Evolutionary conservation across 805 yeast species (phyloP).

Genomic region (Candida orba): DNA sequence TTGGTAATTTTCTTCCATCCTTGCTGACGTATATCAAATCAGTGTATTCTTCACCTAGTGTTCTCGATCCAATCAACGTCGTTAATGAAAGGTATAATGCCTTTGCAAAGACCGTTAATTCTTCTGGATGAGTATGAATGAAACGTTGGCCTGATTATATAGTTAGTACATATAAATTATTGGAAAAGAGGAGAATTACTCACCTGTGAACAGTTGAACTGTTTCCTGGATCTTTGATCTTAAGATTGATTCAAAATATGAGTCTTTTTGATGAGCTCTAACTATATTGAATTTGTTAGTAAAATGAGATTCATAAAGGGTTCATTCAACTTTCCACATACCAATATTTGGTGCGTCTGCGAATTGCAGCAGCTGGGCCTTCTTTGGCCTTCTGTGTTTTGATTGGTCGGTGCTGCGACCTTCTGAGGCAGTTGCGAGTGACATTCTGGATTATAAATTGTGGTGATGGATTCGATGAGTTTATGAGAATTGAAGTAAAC

Average conservation of each 20-base stretch:
- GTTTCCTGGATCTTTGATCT: conserved; percentile 50
- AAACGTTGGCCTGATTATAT: conserved; percentile 41
- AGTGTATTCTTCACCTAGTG: conserved; percentile 92
- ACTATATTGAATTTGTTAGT: conserved; percentile 32
- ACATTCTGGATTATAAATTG: no score
- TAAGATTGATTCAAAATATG: conserved; percentile 54
- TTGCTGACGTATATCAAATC: conserved; percentile 62
- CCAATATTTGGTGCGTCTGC: conserved; percentile 87
- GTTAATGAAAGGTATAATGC: conserved; percentile 65
- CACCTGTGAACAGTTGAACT: conserved; percentile 38
- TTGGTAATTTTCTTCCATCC: conserved; percentile 45
- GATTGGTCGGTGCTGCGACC: no score
- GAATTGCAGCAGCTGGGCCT: conserved; percentile 38
- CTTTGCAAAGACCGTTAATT: conserved; percentile 50
- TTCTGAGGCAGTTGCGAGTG: no score
- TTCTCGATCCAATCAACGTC: conserved; percentile 67
- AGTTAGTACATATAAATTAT: no score
- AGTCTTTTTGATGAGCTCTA: conserved; percentile 86
- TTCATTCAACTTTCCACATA: conserved; percentile 28
- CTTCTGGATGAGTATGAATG: conserved; percentile 55
- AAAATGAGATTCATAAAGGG: background rate
- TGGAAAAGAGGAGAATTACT: no score
- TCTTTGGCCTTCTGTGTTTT: no score
- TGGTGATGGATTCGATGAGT: no score
- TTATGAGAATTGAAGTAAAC: no score